A percentile compares a stretch with the other conserved stretches of the same genome.
These are phyloP conservation scores for Pythium pectinolyticum DNA, from an alignment of 352 stramenopile species.

Conservation along the genomic window DNA sequence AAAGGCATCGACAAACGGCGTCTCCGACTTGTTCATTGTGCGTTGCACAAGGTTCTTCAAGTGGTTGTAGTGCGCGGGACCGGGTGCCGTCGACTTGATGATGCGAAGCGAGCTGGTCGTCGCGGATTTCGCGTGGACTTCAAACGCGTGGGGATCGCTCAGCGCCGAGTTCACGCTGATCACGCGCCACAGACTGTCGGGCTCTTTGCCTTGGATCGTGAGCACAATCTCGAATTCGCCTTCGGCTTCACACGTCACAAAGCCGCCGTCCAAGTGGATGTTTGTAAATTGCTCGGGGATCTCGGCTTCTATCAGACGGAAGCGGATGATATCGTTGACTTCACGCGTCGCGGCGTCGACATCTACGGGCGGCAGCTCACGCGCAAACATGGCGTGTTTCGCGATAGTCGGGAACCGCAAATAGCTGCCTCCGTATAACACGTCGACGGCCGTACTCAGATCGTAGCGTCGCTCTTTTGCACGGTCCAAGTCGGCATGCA, in stretches of 20 bases:
- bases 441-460: slow-evolving; percentile 76
- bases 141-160: slow-evolving; percentile 59
- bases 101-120: slow-evolving; percentile 73
- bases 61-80: slow-evolving; percentile 75
- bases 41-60: slow-evolving; percentile 83
- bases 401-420: slow-evolving; percentile 71
- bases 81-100: slow-evolving; percentile 76
- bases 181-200: slow-evolving; percentile 73
- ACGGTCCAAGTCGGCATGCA: slow-evolving; percentile 79
- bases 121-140: slow-evolving; percentile 48
- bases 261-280: slow-evolving; percentile 72
- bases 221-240: slow-evolving; percentile 86
- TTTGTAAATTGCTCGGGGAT: slow-evolving; percentile 81
- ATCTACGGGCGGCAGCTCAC: slow-evolving; percentile 69
- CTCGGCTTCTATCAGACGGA: slow-evolving; percentile 77
- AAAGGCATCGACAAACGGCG: slow-evolving; percentile 77
- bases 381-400: slow-evolving; percentile 68
- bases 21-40: slow-evolving; percentile 83
- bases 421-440: slow-evolving; percentile 79
- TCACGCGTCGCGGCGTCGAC: slow-evolving; percentile 50
- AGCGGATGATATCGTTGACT: slow-evolving; percentile 80
- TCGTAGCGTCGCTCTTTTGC: slow-evolving; percentile 83
- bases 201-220: slow-evolving; percentile 79
- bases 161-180: slow-evolving; percentile 79
- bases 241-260: slow-evolving; percentile 73